phyloP scores from a whole-genome alignment of 176 grass and related monocot genomes.

The Alloteropsis semialata region DNA sequence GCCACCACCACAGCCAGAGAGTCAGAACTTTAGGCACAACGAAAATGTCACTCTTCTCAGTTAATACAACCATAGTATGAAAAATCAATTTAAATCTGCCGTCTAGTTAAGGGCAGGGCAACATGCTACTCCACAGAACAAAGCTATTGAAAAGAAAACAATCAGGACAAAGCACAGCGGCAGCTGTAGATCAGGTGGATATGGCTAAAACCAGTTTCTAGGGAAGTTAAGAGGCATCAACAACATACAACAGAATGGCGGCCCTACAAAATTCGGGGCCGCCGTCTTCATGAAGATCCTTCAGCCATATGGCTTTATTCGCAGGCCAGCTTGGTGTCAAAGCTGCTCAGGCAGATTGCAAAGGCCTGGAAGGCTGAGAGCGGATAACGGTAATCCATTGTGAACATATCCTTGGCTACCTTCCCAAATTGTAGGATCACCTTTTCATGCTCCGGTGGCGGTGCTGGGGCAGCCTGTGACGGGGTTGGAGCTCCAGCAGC shows the following conservation, averaged over 20 bases:
- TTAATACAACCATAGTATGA: conserved; percentile 12
- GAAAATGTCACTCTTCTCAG: conserved; percentile 24
- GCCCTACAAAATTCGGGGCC: conserved; percentile 29
- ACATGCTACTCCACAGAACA: conserved; percentile 17
- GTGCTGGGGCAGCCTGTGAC: conserved; percentile 26
- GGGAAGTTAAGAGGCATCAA: conserved; percentile 42
- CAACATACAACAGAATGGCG: conserved; percentile 37
- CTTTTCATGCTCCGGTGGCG: conserved; percentile 51
- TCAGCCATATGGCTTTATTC: conserved; percentile 34
- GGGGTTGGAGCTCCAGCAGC: conserved; percentile 36
- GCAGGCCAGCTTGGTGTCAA: conserved; percentile 82
- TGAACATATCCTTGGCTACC: conserved; percentile 79
- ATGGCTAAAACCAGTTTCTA: conserved; percentile 33
- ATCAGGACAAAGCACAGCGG: conserved; percentile 21
- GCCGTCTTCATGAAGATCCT: conserved; percentile 1
- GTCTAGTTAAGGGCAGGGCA: conserved; percentile 35
- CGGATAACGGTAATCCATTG: conserved; percentile 79
- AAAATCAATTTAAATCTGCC: conserved; percentile 30
- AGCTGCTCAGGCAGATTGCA: conserved; percentile 80
- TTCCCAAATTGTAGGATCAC: conserved; percentile 82
- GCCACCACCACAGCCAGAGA: background rate
- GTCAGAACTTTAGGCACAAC: background rate
- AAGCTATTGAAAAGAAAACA: conserved; percentile 26
- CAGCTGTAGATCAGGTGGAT: conserved; percentile 34
- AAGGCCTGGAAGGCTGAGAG: conserved; percentile 82